Percentiles rank a stretch among this genome's conserved stretches.
Evolutionary conservation across 2,329 filamentous ascomycete species (phyloP).

Genomic region (Xylaria sp.): DNA sequence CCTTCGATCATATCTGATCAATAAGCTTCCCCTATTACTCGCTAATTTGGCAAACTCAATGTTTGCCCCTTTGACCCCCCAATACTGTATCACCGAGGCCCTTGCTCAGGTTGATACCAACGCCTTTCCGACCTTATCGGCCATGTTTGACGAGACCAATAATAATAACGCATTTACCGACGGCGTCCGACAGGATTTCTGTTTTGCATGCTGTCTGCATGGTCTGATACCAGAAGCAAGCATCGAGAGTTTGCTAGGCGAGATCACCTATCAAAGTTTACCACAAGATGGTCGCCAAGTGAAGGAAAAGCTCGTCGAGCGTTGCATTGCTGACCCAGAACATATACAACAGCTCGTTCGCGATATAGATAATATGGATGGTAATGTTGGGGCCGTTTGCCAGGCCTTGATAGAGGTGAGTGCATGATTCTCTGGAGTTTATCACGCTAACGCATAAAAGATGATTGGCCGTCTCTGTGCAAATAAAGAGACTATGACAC

Average conservation of each 20-base stretch:
- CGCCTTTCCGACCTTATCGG: conserved; percentile 71
- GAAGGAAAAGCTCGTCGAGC: conserved; percentile 80
- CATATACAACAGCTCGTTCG: conserved; percentile 79
- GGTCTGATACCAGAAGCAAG: conserved; percentile 81
- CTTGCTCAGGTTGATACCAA: conserved; percentile 84
- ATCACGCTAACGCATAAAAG: conserved; percentile 51
- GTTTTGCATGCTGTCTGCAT: conserved; percentile 90
- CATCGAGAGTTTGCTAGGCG: conserved; percentile 83
- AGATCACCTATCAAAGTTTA: conserved; percentile 82
- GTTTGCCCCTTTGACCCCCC: conserved; percentile 79
- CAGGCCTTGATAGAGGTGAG: conserved; percentile 78
- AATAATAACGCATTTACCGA: conserved; percentile 68
- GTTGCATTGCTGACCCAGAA: conserved; percentile 81
- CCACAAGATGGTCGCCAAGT: conserved; percentile 78
- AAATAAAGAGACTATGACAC: conserved; percentile 81
- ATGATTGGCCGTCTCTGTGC: conserved; percentile 75
- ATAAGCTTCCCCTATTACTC: conserved; percentile 68
- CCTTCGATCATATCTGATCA: conserved; percentile 86
- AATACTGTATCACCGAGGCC: conserved; percentile 77
- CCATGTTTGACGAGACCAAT: conserved; percentile 70
- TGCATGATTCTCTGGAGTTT: conserved; percentile 16
- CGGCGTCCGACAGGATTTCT: conserved; percentile 76
- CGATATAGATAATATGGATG: conserved; percentile 89
- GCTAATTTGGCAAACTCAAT: conserved; percentile 68
- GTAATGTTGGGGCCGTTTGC: conserved; percentile 87